These are phyloP conservation scores for Pyrenochaeta sp. DNA, from an alignment of 2,329 filamentous ascomycete species.

Conservation along the genomic window DNA sequence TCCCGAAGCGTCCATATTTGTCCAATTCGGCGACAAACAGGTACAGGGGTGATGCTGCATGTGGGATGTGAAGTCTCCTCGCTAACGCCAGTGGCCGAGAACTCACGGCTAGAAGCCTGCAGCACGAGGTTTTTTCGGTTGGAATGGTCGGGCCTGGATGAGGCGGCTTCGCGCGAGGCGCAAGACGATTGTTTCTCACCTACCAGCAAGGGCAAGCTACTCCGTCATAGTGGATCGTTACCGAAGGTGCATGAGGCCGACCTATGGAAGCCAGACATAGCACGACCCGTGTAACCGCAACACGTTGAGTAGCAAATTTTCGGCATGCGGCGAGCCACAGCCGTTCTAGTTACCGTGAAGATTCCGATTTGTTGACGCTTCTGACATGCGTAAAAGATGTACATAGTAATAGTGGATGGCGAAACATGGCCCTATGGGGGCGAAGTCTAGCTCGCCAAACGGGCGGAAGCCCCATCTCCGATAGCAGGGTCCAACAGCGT, in stretches of 20 bases:
- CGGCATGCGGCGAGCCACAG: conserved; percentile 28
- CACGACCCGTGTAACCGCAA: conserved; percentile 1
- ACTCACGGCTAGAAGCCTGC: conserved; percentile 26
- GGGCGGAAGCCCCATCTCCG: conserved; percentile 15
- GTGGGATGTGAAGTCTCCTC: conserved; percentile 23
- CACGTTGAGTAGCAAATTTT: conserved; percentile 24
- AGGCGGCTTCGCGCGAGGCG: conserved; percentile 25
- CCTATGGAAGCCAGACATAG: conserved; percentile 18
- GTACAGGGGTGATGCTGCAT: conserved; percentile 30
- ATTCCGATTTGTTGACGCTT: conserved; percentile 29
- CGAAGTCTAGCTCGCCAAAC: conserved; percentile 2
- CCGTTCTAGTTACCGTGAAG: conserved; percentile 22
- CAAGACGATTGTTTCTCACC: conserved; percentile 13
- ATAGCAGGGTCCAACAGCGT: conserved; percentile 9
- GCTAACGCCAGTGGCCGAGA: conserved; percentile 31
- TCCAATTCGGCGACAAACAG: conserved; percentile 29
- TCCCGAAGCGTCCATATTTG: conserved; percentile 22
- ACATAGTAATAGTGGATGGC: conserved; percentile 7
- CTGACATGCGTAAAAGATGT: conserved; percentile 9
- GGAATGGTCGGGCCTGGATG: conserved; percentile 13
- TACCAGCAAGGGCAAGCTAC: conserved; percentile 17
- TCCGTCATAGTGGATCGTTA: conserved; percentile 23
- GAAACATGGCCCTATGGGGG: conserved; percentile 11
- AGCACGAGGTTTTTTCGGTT: conserved; percentile 25
- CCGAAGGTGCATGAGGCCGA: conserved; percentile 27